Conservation (phyloP, 805 yeast species). For the Kregervanrija pseudodelftensis region DNA sequence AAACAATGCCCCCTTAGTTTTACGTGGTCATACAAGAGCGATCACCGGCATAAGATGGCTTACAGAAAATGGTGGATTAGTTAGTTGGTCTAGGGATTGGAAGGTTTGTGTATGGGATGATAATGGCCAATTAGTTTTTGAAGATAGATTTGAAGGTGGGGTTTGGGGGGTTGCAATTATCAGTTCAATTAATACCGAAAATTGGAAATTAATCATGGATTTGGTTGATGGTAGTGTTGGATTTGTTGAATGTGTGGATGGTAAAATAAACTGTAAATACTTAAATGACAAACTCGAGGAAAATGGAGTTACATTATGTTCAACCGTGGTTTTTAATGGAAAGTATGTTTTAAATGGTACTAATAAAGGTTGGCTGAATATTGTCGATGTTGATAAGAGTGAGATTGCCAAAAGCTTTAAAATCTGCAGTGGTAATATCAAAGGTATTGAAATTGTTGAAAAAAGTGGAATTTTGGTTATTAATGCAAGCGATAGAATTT, state of each 20-base stretch:
- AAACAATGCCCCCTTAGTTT: conserved; percentile 44
- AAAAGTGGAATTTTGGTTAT: conserved; percentile 58
- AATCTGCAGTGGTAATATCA: conserved; percentile 64
- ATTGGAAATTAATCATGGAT: conserved; percentile 6
- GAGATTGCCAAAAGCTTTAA: conserved; percentile 37
- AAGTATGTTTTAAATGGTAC: conserved; percentile 65
- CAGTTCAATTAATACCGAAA: neutral
- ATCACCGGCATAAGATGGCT: conserved; percentile 70
- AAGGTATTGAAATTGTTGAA: conserved; percentile 52
- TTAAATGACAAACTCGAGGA: conserved; percentile 3
- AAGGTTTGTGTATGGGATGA: conserved; percentile 45
- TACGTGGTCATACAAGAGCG: conserved; percentile 63
- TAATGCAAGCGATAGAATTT: conserved; percentile 71
- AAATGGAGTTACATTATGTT: conserved; percentile 5
- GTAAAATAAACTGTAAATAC: neutral
- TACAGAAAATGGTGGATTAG: conserved; percentile 35
- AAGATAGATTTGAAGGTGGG: conserved; percentile 10
- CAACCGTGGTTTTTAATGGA: conserved; percentile 32
- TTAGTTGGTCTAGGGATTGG: conserved; percentile 80
- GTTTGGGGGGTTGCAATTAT: conserved; percentile 5
- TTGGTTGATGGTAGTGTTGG: conserved; percentile 3
- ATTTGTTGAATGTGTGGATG: neutral
- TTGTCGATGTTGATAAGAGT: conserved; percentile 28
- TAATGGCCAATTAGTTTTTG: conserved; percentile 25
- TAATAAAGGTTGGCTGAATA: conserved; percentile 67